Evolutionary conservation across 2,329 filamentous ascomycete genomes (phyloP).

Genomic region (Pezicula carpinea): DNA sequence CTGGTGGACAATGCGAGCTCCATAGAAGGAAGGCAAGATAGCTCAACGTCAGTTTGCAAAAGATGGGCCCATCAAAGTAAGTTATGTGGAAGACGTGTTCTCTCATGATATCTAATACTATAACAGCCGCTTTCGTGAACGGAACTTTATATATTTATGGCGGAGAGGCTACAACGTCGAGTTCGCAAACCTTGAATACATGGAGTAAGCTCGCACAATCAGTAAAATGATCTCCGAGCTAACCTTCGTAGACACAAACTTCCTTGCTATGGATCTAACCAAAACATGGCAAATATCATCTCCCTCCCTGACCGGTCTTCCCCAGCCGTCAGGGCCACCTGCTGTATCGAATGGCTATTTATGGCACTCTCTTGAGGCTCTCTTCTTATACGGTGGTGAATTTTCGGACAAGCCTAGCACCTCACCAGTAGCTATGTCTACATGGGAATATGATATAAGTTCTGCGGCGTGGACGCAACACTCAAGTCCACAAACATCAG

Average conservation of each 20-base stretch:
- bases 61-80: slow-evolving; percentile 62
- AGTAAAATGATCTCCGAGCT: background rate
- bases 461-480: slow-evolving; percentile 59
- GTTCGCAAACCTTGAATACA: slow-evolving; percentile 55
- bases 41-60: slow-evolving; percentile 53
- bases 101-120: slow-evolving; percentile 9
- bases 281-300: slow-evolving; percentile 65
- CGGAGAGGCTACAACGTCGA: slow-evolving; percentile 55
- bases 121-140: slow-evolving; percentile 57
- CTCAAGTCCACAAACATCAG: slow-evolving; percentile 53
- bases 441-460: slow-evolving; percentile 66
- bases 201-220: slow-evolving; percentile 56
- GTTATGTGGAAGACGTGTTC: slow-evolving; percentile 11
- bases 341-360: slow-evolving; percentile 69
- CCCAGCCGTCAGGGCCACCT: slow-evolving; percentile 64
- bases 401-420: slow-evolving; percentile 59
- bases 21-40: slow-evolving; percentile 38
- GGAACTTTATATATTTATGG: slow-evolving; percentile 75
- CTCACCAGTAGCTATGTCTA: slow-evolving; percentile 53
- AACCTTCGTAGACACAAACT: slow-evolving; percentile 58
- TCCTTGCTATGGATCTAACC: slow-evolving; percentile 67
- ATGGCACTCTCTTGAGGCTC: slow-evolving; percentile 65
- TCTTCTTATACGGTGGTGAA: slow-evolving; percentile 72
- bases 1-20: slow-evolving; percentile 24
- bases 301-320: slow-evolving; percentile 57